A percentile compares a stretch with the other conserved stretches of the same genome.
phyloP scores from a whole-genome alignment of 257 asterid genomes.

The Sherardia arvensis region DNA sequence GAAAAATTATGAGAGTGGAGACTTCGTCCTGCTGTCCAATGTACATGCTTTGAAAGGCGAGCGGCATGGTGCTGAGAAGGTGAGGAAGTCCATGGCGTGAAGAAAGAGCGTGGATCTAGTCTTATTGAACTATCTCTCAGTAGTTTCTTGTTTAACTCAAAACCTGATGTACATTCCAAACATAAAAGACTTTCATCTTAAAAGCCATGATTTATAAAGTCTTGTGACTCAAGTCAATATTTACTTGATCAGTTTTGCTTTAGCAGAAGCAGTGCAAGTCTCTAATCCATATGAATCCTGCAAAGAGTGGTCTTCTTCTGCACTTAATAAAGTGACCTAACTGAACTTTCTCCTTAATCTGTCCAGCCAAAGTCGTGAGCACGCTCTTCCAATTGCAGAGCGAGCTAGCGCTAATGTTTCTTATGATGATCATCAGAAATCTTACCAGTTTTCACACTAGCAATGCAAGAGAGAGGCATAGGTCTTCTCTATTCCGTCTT shows the following conservation, averaged over 20 bases:
- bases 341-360: conserved; percentile 12
- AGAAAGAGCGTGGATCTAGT: conserved; percentile 48
- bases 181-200: neutral
- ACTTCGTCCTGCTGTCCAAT: conserved; percentile 55
- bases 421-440: too few species aligned
- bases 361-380: conserved; percentile 29
- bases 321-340: conserved; percentile 8
- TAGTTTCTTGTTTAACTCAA: conserved; percentile 16
- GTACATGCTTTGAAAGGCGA: conserved; percentile 58
- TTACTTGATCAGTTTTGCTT: neutral
- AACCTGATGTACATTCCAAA: neutral
- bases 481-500: too few species aligned
- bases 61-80: conserved; percentile 51
- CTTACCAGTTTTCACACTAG: too few species aligned
- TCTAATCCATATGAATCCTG: neutral
- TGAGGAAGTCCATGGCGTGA: conserved; percentile 49
- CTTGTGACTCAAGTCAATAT: neutral
- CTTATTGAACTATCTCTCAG: conserved; percentile 23
- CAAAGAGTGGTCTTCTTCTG: conserved; percentile 3
- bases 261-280: neutral
- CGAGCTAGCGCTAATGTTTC: conserved; percentile 31
- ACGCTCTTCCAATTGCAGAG: conserved; percentile 27
- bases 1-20: conserved; percentile 51
- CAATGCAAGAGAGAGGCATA: too few species aligned
- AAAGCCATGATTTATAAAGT: neutral